Evolutionary conservation across 2,329 filamentous ascomycete genomes (phyloP).

Genomic region (Periconia macrospinosa): DNA sequence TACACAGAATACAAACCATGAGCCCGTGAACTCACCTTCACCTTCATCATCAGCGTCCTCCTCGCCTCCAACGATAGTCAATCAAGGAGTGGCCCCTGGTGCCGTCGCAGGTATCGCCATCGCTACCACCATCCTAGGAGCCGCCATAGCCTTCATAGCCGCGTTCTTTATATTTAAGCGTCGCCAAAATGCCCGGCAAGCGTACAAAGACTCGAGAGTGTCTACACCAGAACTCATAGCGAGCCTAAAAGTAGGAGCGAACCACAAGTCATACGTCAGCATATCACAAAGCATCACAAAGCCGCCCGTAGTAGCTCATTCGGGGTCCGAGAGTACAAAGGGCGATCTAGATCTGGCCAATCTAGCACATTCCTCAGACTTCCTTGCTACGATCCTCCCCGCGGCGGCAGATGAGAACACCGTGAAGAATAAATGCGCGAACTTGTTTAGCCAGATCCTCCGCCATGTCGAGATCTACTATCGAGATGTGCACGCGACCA

Average conservation of each 20-base stretch:
- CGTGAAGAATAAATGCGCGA: conserved; percentile 20
- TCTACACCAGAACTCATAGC: conserved; percentile 29
- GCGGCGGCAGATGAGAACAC: conserved; percentile 24
- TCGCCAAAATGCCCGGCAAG: conserved; percentile 7
- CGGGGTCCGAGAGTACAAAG: conserved; percentile 8
- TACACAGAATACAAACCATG: not conserved
- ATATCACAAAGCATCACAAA: conserved; percentile 25
- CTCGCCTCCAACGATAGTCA: not conserved
- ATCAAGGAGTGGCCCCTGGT: conserved; percentile 11
- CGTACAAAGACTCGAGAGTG: conserved; percentile 14
- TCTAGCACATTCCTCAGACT: conserved; percentile 12
- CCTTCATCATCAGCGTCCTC: not conserved
- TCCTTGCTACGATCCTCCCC: conserved; percentile 26
- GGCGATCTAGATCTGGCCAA: conserved; percentile 6
- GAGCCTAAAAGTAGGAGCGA: conserved; percentile 16
- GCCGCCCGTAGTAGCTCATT: conserved; percentile 3
- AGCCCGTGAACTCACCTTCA: not conserved
- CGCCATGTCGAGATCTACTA: conserved; percentile 36
- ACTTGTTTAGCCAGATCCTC: conserved; percentile 30
- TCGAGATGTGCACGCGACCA: conserved; percentile 36
- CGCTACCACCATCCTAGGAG: conserved; percentile 28
- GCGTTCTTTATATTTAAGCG: conserved; percentile 36
- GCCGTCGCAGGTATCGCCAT: conserved; percentile 26
- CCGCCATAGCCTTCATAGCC: conserved; percentile 28
- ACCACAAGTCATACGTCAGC: conserved; percentile 28